phyloP scores from a whole-genome alignment of 2,329 filamentous ascomycete genomes.

The Diaporthe velutina region DNA sequence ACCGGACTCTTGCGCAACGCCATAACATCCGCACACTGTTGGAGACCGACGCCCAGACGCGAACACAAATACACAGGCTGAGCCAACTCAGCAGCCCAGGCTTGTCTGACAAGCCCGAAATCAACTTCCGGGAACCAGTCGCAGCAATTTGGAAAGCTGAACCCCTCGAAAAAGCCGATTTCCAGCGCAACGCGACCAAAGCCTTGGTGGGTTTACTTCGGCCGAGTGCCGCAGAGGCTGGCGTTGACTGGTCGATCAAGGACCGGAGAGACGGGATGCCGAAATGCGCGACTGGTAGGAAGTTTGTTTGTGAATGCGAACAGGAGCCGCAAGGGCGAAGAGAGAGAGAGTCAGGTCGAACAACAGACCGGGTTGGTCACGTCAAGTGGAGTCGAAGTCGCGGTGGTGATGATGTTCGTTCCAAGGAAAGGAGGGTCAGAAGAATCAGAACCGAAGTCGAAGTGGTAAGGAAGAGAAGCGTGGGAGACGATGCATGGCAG shows the following conservation, averaged over 20 bases:
- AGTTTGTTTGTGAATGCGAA: neutral
- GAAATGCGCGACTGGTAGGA: neutral
- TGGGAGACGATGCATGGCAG: conserved; percentile 26
- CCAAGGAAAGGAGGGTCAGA: conserved; percentile 23
- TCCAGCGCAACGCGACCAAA: neutral
- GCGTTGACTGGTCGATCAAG: conserved; percentile 16
- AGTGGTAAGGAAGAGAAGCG: neutral
- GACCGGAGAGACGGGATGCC: conserved; percentile 1
- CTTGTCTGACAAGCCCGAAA: neutral
- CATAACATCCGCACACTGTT: conserved; percentile 36
- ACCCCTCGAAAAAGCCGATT: neutral
- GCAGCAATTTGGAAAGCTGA: neutral
- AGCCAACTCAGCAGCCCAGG: conserved; percentile 13
- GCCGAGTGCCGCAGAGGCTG: neutral
- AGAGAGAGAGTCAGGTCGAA: neutral
- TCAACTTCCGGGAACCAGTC: neutral
- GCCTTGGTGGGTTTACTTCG: conserved; percentile 15
- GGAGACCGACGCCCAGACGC: conserved; percentile 18
- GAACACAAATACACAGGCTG: conserved; percentile 4
- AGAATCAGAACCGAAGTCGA: conserved; percentile 4
- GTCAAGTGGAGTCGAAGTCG: conserved; percentile 19
- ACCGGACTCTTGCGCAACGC: conserved; percentile 38
- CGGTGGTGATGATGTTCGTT: neutral
- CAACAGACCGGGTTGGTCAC: neutral
- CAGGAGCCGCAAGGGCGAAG: neutral